Percentiles rank a stretch among this genome's conserved stretches.
Conservation (phyloP, 768 basidiomycete genomes). For the Termitomyces sp. region DNA sequence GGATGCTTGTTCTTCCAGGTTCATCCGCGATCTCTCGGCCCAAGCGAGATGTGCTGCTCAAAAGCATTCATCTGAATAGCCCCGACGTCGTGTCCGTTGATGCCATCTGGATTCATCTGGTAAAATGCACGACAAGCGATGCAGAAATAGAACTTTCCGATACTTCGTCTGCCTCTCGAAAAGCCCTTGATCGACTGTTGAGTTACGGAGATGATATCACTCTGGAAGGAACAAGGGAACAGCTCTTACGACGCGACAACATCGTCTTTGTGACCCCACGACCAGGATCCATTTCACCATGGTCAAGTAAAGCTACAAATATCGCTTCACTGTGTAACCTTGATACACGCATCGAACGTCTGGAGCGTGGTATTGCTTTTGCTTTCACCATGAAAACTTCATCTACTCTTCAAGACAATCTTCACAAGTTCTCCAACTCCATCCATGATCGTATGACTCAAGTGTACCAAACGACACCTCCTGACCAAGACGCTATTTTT, state of each 20-base stretch:
- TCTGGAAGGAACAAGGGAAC: constrained; percentile 34
- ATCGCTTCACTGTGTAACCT: constrained; percentile 88
- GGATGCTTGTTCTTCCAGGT: constrained; percentile 77
- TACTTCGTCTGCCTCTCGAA: constrained; percentile 35
- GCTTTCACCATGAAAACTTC: constrained; percentile 43
- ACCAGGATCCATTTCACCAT: constrained; percentile 91
- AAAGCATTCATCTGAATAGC: constrained; percentile 45
- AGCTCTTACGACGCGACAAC: constrained; percentile 30
- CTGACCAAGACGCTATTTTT: constrained; percentile 55
- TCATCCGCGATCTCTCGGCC: constrained; percentile 69
- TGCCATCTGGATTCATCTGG: constrained; percentile 81
- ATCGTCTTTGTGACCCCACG: constrained; percentile 76
- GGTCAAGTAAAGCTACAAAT: constrained; percentile 99
- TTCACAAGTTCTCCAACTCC: constrained; percentile 56
- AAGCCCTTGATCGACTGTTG: constrained; percentile 65
- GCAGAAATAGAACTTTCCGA: constrained; percentile 43
- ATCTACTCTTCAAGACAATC: constrained; percentile 35
- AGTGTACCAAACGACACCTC: constrained; percentile 51
- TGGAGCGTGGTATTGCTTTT: constrained; percentile 82
- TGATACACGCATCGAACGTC: constrained; percentile 58
- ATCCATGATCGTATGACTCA: constrained; percentile 99
- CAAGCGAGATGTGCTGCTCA: constrained; percentile 64
- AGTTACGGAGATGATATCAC: constrained; percentile 78
- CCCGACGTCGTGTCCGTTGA: constrained; percentile 65
- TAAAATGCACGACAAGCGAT: constrained; percentile 49